Evolutionary conservation across 768 basidiomycete species (phyloP), one percentile per base, ranked within the genome.

Genomic region (Boletus vinaceobasis): DNA sequence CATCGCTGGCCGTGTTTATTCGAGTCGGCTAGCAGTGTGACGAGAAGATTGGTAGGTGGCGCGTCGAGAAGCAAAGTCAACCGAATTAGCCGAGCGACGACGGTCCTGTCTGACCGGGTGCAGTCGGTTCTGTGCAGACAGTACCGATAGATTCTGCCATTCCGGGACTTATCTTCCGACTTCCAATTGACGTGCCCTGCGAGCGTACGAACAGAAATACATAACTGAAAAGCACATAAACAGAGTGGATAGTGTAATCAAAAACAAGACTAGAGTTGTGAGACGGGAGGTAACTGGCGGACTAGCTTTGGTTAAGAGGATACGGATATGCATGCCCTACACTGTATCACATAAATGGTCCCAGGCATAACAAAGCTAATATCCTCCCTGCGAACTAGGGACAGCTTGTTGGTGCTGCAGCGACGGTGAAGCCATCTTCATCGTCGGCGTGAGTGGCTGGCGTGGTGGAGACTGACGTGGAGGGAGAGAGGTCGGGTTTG

Each of bases 331-430:
- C 43, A 59, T 53, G 48, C 54, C 47, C 53, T 33, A 53, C 52
- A 54, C 45, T 50, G 50, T 52, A 53, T 55, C 52, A 50, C 53
- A 56, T 43, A 48, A 48, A 52, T 47, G 53, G 50, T 49, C 43
- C 58, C 26, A 43, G 48, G 48, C 48, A 56, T 45, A 31, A 59
- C 53, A 33, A 26, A 56, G 32, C 65, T 76, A 83, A 73, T 81
- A 82, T 46, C 80, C 78, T 60, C 75, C 78, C 68, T 82, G 79
- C 46, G 77, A 78, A 55, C 74, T 77, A 23, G 77, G 77, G 27
- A 80, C 77, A 15, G 73, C 70, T 61, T 81, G 80, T 59, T 82
- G 81, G 53, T 80, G 80, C 65, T 80, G 81, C 50, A 82, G 61
- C 35, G 79, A 78, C 14, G 83, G 83, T 2, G 82, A 83, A 31